Evolutionary conservation across 2,329 filamentous ascomycete species (phyloP).

Genomic region (Sporothrix variecibatus): DNA sequence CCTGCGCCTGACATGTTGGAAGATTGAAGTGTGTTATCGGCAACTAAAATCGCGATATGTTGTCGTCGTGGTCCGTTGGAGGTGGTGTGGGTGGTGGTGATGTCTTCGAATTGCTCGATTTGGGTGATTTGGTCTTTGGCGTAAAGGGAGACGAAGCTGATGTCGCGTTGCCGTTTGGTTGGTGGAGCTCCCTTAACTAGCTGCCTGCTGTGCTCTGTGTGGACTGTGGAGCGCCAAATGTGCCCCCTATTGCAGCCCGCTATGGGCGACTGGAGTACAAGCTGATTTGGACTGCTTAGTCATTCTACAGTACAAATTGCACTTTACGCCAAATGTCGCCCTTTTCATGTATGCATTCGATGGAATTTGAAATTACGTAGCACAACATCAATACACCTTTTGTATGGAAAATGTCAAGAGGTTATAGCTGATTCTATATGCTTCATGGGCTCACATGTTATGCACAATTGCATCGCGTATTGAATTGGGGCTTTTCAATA

Average conservation of each 20-base stretch:
- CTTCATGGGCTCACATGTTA: not conserved
- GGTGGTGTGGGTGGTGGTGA: not conserved
- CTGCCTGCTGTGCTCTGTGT: conserved; percentile 9
- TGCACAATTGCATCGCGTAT: not conserved
- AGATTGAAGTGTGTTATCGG: not conserved
- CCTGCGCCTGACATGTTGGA: conserved; percentile 53
- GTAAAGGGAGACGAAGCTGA: conserved; percentile 15
- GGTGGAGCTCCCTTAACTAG: conserved; percentile 12
- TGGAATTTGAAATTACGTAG: not conserved
- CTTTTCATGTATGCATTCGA: not conserved
- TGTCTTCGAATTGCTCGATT: not conserved
- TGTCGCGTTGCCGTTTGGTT: conserved; percentile 25
- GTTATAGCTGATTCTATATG: not conserved
- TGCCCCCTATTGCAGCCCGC: not conserved
- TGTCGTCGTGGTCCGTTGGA: no score
- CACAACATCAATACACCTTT: not conserved
- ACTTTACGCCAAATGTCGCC: not conserved
- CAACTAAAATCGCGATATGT: not conserved
- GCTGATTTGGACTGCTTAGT: not conserved
- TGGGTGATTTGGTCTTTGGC: conserved; percentile 1
- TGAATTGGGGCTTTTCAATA: conserved; percentile 1
- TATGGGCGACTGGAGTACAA: not conserved
- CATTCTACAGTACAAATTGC: not conserved
- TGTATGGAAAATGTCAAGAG: not conserved
- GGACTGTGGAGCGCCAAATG: not conserved